Base-by-base conservation (phyloP, 1,139 yeast genomes). In the Geotrichum carabidarum region DNA sequence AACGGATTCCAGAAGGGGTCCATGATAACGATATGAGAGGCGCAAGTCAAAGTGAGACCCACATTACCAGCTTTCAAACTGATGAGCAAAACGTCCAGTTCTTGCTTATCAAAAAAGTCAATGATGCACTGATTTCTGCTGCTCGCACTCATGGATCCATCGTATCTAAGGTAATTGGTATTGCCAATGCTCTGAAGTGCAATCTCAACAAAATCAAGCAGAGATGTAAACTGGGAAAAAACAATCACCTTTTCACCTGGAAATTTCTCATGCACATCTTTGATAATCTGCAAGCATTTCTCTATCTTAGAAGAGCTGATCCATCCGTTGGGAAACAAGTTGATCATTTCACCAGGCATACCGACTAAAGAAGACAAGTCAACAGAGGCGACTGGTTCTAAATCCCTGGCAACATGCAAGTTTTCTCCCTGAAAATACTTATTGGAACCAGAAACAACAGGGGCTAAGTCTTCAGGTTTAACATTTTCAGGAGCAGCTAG, bases 1-100 rank as follows among this genome's bases (percentile, higher is more conserved):
- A 79, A 91, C 0, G 98, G 98, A 65, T 91, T 91, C 98, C 99
- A 91, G 68, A 89, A 91, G 15, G 97, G 97, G 67, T 91, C 98
- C 76, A 88, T 79, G 12, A 91, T 79, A 51, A 91, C 81, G 9
- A 91, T 95, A 68, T 89, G 96, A 41, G 89, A 86, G 0, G 99
- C 98, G 72, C 95, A 87, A 0, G 97, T 91, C 60, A 91, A 76
- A 0, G 97, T 91, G 59, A 91, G 76, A 5, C 98, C 99, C 12
- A 91, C 93, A 67, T 88, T 90, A 62, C 98, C 98, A 0, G 97
- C 96, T 65, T 84, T 84, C 65, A 91, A 77, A 0, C 96, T 87
- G 32, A 89, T 77, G 50, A 91, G 73, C 66, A 91, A 70, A 9
- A 91, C 78, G 48, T 75, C 74, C 36, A 75, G 71, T 1, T 71